Percentiles rank a stretch among this genome's conserved stretches.
Conservation (phyloP, 306 rosid species). For the Rosa chinensis region DNA sequence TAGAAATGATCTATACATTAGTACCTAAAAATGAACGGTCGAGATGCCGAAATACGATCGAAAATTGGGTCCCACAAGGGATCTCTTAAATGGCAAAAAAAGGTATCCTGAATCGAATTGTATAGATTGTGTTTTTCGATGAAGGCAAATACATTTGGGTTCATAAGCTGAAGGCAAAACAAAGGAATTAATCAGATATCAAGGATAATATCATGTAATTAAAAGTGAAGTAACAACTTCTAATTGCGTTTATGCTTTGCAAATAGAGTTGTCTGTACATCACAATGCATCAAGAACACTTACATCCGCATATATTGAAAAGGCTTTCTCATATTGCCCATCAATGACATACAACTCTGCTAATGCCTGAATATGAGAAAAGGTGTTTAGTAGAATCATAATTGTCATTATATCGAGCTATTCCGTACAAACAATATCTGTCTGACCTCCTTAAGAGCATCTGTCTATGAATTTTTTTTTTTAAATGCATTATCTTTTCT, state of each 20-base stretch:
- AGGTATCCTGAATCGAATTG: conserved; percentile 36
- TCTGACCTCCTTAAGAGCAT: conserved; percentile 80
- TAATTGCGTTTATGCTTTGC: conserved; percentile 15
- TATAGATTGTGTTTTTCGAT: conserved; percentile 79
- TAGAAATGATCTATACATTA: too few relatives aligned
- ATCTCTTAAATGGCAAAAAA: too few relatives aligned
- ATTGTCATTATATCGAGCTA: too few relatives aligned
- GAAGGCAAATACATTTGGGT: conserved; percentile 89
- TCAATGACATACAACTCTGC: conserved; percentile 84
- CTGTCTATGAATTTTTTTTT: conserved; percentile 26
- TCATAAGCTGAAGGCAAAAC: conserved; percentile 65
- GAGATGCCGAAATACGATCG: too few relatives aligned
- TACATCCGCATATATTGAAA: conserved; percentile 92
- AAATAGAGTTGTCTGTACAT: not conserved
- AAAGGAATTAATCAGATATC: conserved; percentile 6
- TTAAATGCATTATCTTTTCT: too few relatives aligned
- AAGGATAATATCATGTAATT: conserved; percentile 1
- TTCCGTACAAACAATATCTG: not conserved
- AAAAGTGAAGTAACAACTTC: not conserved
- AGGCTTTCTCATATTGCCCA: conserved; percentile 85
- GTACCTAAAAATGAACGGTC: too few relatives aligned
- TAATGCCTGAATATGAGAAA: too few relatives aligned
- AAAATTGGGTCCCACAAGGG: too few relatives aligned
- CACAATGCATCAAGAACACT: conserved; percentile 35
- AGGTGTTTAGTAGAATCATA: too few relatives aligned